Conservation (phyloP, 2,329 filamentous ascomycete genomes). For the Colletotrichum graminicola region DNA sequence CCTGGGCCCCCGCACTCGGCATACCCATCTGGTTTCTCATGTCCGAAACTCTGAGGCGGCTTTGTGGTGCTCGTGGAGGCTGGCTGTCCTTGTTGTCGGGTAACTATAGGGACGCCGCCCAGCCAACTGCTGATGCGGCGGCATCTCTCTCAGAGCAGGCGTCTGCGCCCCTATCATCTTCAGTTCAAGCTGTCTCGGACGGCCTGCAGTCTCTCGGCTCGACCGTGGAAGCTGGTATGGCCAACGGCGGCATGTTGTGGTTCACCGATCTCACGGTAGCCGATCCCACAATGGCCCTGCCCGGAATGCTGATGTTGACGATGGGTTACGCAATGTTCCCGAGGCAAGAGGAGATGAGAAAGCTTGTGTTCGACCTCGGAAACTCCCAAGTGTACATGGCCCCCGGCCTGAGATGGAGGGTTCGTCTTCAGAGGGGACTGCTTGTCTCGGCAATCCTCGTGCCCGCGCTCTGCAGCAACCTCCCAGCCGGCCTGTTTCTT, state of each 20-base stretch:
- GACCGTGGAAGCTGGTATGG: constrained; percentile 52
- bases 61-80: constrained; percentile 57
- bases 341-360: constrained; percentile 2
- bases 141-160: constrained; percentile 18
- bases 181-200: constrained; percentile 44
- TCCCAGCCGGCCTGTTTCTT: constrained; percentile 56
- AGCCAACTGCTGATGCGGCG: constrained; percentile 10
- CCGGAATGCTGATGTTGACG: constrained; percentile 6
- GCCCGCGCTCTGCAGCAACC: constrained; percentile 51
- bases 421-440: constrained; percentile 23
- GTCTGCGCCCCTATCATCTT: constrained; percentile 15
- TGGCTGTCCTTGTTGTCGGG: constrained; percentile 46
- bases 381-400: background rate
- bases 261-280: constrained; percentile 65
- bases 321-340: constrained; percentile 21
- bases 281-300: constrained; percentile 67
- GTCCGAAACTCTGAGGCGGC: constrained; percentile 63
- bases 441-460: constrained; percentile 43
- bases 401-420: constrained; percentile 12
- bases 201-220: constrained; percentile 44
- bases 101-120: constrained; percentile 5
- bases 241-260: constrained; percentile 66
- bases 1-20: constrained; percentile 54
- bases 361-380: constrained; percentile 15
- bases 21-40: constrained; percentile 64